Evolutionary conservation across 768 basidiomycete genomes (phyloP), one percentile per base, ranked within the genome.

Genomic region (Guyanaporus albipodus): DNA sequence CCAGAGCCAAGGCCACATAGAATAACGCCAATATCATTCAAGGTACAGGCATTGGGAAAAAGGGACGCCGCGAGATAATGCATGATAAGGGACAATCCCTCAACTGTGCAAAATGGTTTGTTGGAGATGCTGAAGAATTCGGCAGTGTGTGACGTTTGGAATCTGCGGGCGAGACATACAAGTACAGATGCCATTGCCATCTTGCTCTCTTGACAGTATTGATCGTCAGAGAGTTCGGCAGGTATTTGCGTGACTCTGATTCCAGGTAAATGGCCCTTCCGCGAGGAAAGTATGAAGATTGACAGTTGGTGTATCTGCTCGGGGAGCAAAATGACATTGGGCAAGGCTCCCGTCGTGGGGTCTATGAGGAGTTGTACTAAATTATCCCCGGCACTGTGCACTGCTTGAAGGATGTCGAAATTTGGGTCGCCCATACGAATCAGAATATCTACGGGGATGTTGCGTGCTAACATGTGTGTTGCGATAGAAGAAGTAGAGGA

Each of bases 11-110:
- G 55, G 4, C 67, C 59, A 15, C 74, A 72, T 8, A 78, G 54
- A 22, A 78, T 56, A 45, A 78, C 75, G 15, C 76, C 76, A 24
- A 76, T 70, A 45, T 78, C 76, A 52, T 78, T 78, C 61, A 72
- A 70, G 19, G 71, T 73, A 23, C 73, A 71, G 2, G 76, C 68
- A 11, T 70, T 68, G 5, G 74, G 74, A 49, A 64, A 64, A 28
- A 76, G 62, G 1, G 73, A 67, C 1, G 76, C 60, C 0, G 76
- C 72, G 21, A 77, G 55, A 56, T 78, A 78, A 51, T 77, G 76
- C 39, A 77, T 61, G 35, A 77, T 42, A 8, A 77, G 66, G 36
- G 70, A 58, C 24, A 77, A 52, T 2, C 70, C 68, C 17, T 69
- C 64, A 19, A 64, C 66, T 9, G 66, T 56, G 19, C 63, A 64